Base-by-base conservation (phyloP, 306 rosid species). In the Prinsepia uniflora region DNA sequence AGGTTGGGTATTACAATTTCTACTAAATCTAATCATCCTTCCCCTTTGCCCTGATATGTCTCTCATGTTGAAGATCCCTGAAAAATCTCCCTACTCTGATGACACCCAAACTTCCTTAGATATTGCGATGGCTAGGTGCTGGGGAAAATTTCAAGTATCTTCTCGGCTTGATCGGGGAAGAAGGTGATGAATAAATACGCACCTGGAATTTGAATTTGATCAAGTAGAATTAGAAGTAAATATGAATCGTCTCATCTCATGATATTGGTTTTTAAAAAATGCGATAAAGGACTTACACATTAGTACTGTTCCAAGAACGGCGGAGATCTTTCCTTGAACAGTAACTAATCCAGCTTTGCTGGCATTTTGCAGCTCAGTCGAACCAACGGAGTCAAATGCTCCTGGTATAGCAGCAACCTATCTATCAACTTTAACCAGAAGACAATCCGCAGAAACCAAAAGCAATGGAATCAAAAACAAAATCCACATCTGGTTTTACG, bases 81-180 rank as follows among this genome's bases (percentile, higher is more conserved):
- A 63, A 54, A 63, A 76, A 34, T 41, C 45, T 45, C 14, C 12
- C 52, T 62, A 15, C 40, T 57, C 42, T 5, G 42, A 46, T 41
- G 67, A 17, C 13, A 40, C 22, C 63, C 52, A 63, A 72, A 59
- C 34, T 59, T 18, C 8, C 18, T 5, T 5, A 80, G 15, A 55
- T 59, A 48, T 61, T 6, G 15, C 69, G 48, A 8, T 42, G 57
- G 72, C 73, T 85, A 93, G 67, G 88, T 72, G 63, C 80, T 22
- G 15, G 94, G 89, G 68, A 65, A 85, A 72, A 87, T 3, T 78
- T 84, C 85, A 68, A 94, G 61, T 68, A 94, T 61, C 83, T 90
- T 89, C 88, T 94, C 98, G 19, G 98, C 98, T 81, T 94, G 97
- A 1, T 94, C 97, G 59, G 98, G 98, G 80, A 94, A 94, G 83